Conservation (phyloP, 148 eudicot genomes). For the Bassia scoparia region DNA sequence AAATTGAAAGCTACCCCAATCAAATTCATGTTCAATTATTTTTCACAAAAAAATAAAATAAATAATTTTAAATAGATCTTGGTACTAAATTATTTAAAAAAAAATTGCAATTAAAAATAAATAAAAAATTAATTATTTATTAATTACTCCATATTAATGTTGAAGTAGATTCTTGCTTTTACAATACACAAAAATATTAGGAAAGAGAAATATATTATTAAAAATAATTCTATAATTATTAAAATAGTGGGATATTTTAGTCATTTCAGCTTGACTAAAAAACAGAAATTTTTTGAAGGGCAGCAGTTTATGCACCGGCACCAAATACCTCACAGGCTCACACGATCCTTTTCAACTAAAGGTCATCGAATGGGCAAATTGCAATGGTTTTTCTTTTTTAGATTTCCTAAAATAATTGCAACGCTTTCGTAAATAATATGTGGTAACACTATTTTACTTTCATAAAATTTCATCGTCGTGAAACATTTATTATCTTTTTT, state of each 20-base stretch:
- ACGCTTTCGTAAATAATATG: too few relatives aligned
- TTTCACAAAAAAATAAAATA: too few relatives aligned
- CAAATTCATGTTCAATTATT: too few relatives aligned
- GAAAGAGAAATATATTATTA: slow-evolving; percentile 1
- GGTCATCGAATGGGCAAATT: too few relatives aligned
- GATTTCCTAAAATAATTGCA: too few relatives aligned
- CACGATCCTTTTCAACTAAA: slow-evolving; percentile 18
- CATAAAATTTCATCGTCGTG: too few relatives aligned
- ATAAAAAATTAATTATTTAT: not conserved
- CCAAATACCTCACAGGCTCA: slow-evolving; percentile 1
- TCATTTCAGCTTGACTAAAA: not conserved
- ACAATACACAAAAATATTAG: slow-evolving; percentile 19
- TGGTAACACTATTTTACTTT: too few relatives aligned
- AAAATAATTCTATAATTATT: too few relatives aligned
- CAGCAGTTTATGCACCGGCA: not conserved
- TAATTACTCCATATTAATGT: too few relatives aligned
- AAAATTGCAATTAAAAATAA: not conserved
- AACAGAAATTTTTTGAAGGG: not conserved
- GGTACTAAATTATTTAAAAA: not conserved
- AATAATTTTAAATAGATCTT: too few relatives aligned
- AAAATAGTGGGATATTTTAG: slow-evolving; percentile 13
- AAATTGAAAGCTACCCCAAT: slow-evolving; percentile 16
- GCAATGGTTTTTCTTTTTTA: too few relatives aligned
- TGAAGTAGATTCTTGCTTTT: slow-evolving; percentile 23
- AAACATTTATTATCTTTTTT: too few relatives aligned